phyloP scores from a whole-genome alignment of 495 filamentous ascomycete genomes.

The Xylaria longipes region DNA sequence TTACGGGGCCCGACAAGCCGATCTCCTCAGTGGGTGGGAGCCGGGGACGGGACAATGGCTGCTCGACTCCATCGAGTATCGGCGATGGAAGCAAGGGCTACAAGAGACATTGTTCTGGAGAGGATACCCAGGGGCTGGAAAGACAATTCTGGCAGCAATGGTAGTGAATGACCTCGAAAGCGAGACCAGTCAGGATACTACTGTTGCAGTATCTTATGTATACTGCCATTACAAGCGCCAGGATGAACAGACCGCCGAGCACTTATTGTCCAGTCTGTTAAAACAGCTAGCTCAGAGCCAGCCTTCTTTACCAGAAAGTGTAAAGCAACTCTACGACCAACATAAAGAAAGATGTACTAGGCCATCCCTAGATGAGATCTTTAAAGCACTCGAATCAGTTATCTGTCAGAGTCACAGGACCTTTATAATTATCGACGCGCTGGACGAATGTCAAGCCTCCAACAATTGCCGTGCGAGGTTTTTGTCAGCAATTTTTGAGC shows the following conservation, averaged over 20 bases:
- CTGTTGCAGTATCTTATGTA: constrained; percentile 47
- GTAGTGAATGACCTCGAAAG: constrained; percentile 46
- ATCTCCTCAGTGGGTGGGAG: constrained; percentile 37
- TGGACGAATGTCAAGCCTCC: constrained; percentile 52
- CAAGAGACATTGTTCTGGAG: constrained; percentile 50
- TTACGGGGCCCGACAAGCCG: constrained; percentile 31
- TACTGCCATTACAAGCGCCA: constrained; percentile 48
- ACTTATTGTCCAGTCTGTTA: constrained; percentile 39
- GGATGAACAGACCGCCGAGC: constrained; percentile 35
- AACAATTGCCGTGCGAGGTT: constrained; percentile 24
- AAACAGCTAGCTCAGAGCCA: constrained; percentile 39
- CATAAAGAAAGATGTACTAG: constrained; percentile 29
- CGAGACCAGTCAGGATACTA: constrained; percentile 34
- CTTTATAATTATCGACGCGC: constrained; percentile 54
- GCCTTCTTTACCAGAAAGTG: constrained; percentile 30
- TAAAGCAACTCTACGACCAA: constrained; percentile 39
- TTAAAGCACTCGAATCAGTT: constrained; percentile 6
- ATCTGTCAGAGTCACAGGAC: constrained; percentile 28
- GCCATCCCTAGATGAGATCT: constrained; percentile 39
- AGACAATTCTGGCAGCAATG: constrained; percentile 43
- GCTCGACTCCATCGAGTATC: constrained; percentile 44
- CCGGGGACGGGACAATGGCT: constrained; percentile 54
- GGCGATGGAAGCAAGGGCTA: constrained; percentile 37
- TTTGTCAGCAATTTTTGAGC: constrained; percentile 33
- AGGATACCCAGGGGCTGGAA: constrained; percentile 49